Conservation (phyloP, 345 rosid species). For the Melaleuca quinquenervia region DNA sequence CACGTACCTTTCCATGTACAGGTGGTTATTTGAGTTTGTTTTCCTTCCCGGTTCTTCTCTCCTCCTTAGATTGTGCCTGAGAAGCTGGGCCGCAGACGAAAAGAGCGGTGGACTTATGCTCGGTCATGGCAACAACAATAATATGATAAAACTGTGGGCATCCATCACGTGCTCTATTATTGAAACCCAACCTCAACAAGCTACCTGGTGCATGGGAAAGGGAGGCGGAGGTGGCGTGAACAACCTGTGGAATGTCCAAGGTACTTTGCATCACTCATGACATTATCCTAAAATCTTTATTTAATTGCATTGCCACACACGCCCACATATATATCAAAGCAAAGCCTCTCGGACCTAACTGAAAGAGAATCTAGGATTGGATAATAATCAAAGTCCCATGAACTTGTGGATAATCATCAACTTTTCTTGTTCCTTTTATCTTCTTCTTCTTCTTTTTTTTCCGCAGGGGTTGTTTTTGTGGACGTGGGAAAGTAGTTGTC, state of each 20-base stretch:
- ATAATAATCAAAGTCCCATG: conserved; percentile 16
- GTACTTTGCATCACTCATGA: conserved; percentile 36
- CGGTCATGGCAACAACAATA: neutral
- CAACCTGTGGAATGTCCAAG: conserved; percentile 15
- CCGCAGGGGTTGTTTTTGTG: neutral
- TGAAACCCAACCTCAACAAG: conserved; percentile 61
- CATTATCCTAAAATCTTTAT: conserved; percentile 13
- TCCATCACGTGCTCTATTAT: conserved; percentile 19
- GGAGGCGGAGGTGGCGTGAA: conserved; percentile 7
- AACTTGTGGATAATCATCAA: conserved; percentile 35
- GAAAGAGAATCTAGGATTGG: neutral
- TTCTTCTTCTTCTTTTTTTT: neutral
- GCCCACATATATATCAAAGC: neutral
- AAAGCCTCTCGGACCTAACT: conserved; percentile 28
- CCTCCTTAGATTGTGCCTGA: neutral
- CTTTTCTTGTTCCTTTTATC: neutral
- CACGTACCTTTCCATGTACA: neutral
- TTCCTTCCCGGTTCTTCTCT: neutral
- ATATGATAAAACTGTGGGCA: neutral
- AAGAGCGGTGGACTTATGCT: neutral
- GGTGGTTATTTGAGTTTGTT: neutral
- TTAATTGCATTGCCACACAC: too few species aligned
- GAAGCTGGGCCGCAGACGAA: neutral
- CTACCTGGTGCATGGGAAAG: conserved; percentile 31
- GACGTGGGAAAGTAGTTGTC: neutral